These are phyloP conservation scores for Ophiostoma ulmi DNA, from an alignment of 2,329 filamentous ascomycete genomes.

Conservation along the genomic window DNA sequence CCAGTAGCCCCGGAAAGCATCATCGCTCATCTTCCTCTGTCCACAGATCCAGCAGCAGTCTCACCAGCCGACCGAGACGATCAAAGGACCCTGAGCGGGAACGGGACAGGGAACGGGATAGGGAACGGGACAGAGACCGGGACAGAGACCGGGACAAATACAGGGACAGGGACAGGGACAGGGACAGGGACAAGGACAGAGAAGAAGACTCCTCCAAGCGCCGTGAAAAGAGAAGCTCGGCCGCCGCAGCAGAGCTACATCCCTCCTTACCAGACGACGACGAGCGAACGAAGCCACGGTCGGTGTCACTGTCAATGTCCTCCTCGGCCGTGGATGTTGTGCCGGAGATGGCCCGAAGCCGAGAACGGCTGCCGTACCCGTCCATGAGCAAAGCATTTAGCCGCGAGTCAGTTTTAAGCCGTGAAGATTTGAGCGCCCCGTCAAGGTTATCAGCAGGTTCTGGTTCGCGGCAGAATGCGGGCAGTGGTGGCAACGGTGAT, in stretches of 20 bases:
- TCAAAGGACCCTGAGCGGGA: slow-evolving; percentile 16
- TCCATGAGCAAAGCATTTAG: slow-evolving; percentile 85
- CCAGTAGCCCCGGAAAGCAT: slow-evolving; percentile 5
- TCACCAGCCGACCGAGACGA: slow-evolving; percentile 8
- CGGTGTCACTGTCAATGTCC: slow-evolving; percentile 16
- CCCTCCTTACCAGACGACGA: slow-evolving; percentile 6
- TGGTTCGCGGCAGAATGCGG: slow-evolving; percentile 26
- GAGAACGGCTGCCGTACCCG: slow-evolving; percentile 64
- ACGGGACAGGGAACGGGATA: neutral
- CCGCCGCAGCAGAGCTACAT: slow-evolving; percentile 6
- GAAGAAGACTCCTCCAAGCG: slow-evolving; percentile 3
- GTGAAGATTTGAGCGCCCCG: slow-evolving; percentile 45
- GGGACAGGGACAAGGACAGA: neutral
- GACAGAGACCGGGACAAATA: neutral
- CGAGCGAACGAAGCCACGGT: slow-evolving; percentile 14
- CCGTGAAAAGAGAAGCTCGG: slow-evolving; percentile 19
- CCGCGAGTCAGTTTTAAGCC: slow-evolving; percentile 71
- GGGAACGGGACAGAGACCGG: neutral
- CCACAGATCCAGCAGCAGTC: slow-evolving; percentile 18
- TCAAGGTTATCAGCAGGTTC: slow-evolving; percentile 22
- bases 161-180: neutral
- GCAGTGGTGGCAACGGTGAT: slow-evolving; percentile 40
- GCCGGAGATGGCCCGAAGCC: slow-evolving; percentile 42
- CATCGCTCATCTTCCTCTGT: slow-evolving; percentile 18
- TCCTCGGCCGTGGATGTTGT: slow-evolving; percentile 39